A percentile compares a stretch with the other conserved stretches of the same genome.
Conservation (phyloP, 805 yeast species). For the Metschnikowia proteae region DNA sequence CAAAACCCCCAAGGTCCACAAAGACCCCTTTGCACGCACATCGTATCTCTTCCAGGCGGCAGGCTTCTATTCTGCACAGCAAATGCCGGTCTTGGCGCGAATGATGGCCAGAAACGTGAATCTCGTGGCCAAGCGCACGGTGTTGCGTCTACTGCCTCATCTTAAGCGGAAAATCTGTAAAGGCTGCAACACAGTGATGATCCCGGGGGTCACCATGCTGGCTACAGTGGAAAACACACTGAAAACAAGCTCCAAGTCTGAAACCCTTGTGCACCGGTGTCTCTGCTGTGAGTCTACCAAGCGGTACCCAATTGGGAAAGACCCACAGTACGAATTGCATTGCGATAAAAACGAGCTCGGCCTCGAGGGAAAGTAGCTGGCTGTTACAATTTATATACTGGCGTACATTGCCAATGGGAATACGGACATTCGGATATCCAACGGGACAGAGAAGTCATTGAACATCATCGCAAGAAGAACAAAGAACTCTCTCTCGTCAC, state of each 20-base stretch:
- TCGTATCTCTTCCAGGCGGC: conserved; percentile 60
- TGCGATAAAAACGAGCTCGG: conserved; percentile 30
- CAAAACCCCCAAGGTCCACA: conserved; percentile 28
- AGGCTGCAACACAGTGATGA: conserved; percentile 49
- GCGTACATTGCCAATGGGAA: background rate
- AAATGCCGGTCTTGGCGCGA: conserved; percentile 46
- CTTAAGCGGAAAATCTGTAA: conserved; percentile 71
- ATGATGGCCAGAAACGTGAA: conserved; percentile 53
- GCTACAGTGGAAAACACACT: conserved; percentile 43
- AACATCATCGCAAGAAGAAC: too few species aligned
- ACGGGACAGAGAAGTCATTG: too few species aligned
- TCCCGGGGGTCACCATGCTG: conserved; percentile 46
- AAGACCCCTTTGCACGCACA: conserved; percentile 57
- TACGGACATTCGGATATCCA: background rate
- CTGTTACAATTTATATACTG: background rate
- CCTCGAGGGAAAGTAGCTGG: background rate
- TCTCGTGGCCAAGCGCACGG: conserved; percentile 63
- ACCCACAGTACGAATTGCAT: conserved; percentile 47
- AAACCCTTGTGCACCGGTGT: conserved; percentile 50
- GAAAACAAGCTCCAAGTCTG: conserved; percentile 26
- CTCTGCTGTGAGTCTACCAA: conserved; percentile 47
- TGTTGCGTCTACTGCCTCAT: conserved; percentile 57
- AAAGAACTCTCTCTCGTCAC: too few species aligned
- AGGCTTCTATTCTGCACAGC: conserved; percentile 29
- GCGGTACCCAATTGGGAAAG: conserved; percentile 60